These are phyloP conservation scores for Lactarius vividus DNA, from an alignment of 768 basidiomycete species.

Conservation along the genomic window DNA sequence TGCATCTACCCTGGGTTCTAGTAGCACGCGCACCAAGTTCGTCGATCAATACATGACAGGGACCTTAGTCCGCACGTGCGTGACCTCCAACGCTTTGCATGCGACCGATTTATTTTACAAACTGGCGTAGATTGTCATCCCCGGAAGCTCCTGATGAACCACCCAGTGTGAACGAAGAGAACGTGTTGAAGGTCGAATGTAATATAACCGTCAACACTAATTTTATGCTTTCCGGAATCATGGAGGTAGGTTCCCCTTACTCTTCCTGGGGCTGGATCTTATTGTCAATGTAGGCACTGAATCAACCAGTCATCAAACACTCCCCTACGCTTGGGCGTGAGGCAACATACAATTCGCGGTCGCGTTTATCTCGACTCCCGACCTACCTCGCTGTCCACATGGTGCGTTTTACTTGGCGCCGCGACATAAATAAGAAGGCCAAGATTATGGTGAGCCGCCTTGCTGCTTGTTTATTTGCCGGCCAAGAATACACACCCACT, in stretches of 20 bases:
- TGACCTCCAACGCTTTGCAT: conserved; percentile 11
- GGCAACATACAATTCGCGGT: conserved; percentile 77
- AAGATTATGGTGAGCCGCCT: conserved; percentile 80
- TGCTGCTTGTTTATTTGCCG: neutral
- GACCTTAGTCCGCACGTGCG: conserved; percentile 69
- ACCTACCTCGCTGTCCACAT: conserved; percentile 86
- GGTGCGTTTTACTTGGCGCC: conserved; percentile 94
- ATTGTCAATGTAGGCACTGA: conserved; percentile 58
- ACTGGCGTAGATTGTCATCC: conserved; percentile 59
- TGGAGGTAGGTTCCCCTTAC: conserved; percentile 45
- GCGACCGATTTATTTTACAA: conserved; percentile 2
- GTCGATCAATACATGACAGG: conserved; percentile 82
- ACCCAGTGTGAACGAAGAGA: conserved; percentile 59
- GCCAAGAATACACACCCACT: neutral
- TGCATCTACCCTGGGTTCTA: conserved; percentile 31
- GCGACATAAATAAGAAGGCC: conserved; percentile 87
- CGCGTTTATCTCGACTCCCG: conserved; percentile 81
- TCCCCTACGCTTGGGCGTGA: conserved; percentile 77
- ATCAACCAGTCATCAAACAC: conserved; percentile 81
- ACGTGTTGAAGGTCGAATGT: conserved; percentile 86
- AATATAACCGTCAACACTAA: conserved; percentile 87
- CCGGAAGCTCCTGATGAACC: conserved; percentile 82
- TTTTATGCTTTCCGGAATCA: conserved; percentile 83
- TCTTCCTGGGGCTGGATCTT: neutral
- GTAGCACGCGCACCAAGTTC: conserved; percentile 44